Conservation (phyloP, 148 eudicot species). For the Arbutus unedo region DNA sequence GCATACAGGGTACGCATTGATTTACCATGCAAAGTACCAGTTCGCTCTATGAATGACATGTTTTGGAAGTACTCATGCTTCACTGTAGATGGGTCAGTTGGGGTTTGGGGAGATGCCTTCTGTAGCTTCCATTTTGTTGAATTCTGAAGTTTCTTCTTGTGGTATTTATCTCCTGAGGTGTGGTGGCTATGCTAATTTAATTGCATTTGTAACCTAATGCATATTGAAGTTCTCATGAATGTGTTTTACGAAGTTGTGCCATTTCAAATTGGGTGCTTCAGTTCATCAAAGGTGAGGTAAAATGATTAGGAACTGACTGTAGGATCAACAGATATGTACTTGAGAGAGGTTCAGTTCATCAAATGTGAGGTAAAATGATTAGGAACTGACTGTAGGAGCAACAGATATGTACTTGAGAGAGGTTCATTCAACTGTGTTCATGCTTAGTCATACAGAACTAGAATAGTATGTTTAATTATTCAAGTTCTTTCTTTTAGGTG, state of each 20-base stretch:
- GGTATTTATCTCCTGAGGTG: too few species aligned
- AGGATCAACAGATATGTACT: not conserved
- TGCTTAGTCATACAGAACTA: not conserved
- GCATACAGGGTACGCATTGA: too few species aligned
- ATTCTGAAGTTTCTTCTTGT: not conserved
- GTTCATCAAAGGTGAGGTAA: not conserved
- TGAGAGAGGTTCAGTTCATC: too few species aligned
- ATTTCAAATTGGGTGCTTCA: not conserved
- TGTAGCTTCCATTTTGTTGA: not conserved
- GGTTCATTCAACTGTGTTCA: not conserved
- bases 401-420: not conserved
- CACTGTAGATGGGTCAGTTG: not conserved
- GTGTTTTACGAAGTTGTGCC: not conserved
- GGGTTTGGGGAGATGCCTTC: not conserved
- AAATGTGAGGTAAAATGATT: too few species aligned
- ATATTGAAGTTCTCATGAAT: not conserved
- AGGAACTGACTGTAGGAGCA: not conserved
- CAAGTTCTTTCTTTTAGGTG: slow-evolving; percentile 41
- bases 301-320: not conserved
- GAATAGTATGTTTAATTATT: not conserved
- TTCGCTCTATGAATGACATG: not conserved
- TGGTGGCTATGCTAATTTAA: not conserved
- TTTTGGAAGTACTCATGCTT: not conserved
- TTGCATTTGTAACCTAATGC: not conserved
- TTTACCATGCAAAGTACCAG: too few species aligned